Percentiles rank a stretch among this genome's conserved stretches.
phyloP scores from a whole-genome alignment of 352 stramenopile genomes.

The Globisporangium canariense region DNA sequence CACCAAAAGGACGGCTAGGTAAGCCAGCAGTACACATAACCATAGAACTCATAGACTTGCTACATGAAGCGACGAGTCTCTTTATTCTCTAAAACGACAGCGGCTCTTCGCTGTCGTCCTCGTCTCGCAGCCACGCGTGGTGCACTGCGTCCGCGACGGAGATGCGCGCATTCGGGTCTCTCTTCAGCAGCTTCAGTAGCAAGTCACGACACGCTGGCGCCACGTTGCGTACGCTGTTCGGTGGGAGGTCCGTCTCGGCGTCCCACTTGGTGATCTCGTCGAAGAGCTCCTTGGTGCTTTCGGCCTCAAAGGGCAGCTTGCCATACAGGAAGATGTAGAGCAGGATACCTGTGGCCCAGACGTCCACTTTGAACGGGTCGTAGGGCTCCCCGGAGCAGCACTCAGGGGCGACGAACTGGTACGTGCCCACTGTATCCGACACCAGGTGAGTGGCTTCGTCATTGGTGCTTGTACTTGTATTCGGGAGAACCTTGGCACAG shows the following conservation, averaged over 20 bases:
- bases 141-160: conserved; percentile 42
- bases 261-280: conserved; percentile 64
- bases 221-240: conserved; percentile 18
- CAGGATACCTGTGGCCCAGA: conserved; percentile 84
- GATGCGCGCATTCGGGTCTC: conserved; percentile 50
- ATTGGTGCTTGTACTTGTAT: background rate
- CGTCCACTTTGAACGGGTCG: conserved; percentile 77
- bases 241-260: conserved; percentile 30
- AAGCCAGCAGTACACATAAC: background rate
- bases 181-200: conserved; percentile 46
- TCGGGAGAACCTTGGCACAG: conserved; percentile 53
- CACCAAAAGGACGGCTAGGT: background rate
- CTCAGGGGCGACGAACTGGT: conserved; percentile 88
- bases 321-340: conserved; percentile 87
- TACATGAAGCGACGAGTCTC: background rate
- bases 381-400: conserved; percentile 82
- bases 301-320: conserved; percentile 71
- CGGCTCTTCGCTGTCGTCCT: conserved; percentile 49
- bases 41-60: background rate
- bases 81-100: conserved; percentile 53
- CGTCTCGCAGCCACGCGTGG: conserved; percentile 56
- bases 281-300: conserved; percentile 72
- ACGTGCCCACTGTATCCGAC: conserved; percentile 86
- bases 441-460: conserved; percentile 25
- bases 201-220: conserved; percentile 38